Evolutionary conservation across 345 rosid genomes (phyloP).

Genomic region (Heritiera fomes): DNA sequence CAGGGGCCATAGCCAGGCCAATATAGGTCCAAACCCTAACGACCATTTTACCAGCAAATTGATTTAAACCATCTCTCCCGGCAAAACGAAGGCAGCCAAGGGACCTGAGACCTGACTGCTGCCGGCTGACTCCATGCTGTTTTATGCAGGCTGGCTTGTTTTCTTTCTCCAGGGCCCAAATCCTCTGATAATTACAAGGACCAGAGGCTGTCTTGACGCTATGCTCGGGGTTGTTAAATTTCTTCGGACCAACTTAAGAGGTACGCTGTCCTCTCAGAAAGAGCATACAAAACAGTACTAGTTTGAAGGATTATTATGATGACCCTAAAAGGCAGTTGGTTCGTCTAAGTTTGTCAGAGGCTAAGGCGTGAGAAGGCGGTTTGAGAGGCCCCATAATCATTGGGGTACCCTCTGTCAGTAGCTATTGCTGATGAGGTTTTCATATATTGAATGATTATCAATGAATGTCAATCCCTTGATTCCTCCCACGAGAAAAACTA

Average conservation of each 20-base stretch:
- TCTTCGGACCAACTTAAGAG: background rate
- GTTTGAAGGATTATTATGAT: background rate
- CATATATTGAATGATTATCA: background rate
- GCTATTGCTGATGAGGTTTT: background rate
- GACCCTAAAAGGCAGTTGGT: background rate
- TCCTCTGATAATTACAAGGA: background rate
- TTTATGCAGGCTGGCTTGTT: background rate
- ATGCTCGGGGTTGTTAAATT: background rate
- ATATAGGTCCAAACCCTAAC: background rate
- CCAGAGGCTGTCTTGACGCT: background rate
- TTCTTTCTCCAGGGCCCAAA: background rate
- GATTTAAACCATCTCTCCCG: background rate
- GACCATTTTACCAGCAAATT: background rate
- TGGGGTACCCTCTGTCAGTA: background rate
- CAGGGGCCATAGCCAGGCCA: background rate
- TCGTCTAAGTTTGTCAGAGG: background rate
- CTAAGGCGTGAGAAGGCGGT: background rate
- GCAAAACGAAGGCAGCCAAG: conserved; percentile 4
- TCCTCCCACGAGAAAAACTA: background rate
- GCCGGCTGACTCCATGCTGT: background rate
- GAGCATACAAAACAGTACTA: background rate
- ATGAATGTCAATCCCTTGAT: background rate
- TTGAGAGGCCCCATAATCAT: background rate
- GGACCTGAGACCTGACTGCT: background rate
- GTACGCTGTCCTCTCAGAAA: background rate